Percentiles rank a stretch among this genome's conserved stretches.
phyloP scores from a whole-genome alignment of 176 grass and related monocot species.

The Cenchrus americanus region DNA sequence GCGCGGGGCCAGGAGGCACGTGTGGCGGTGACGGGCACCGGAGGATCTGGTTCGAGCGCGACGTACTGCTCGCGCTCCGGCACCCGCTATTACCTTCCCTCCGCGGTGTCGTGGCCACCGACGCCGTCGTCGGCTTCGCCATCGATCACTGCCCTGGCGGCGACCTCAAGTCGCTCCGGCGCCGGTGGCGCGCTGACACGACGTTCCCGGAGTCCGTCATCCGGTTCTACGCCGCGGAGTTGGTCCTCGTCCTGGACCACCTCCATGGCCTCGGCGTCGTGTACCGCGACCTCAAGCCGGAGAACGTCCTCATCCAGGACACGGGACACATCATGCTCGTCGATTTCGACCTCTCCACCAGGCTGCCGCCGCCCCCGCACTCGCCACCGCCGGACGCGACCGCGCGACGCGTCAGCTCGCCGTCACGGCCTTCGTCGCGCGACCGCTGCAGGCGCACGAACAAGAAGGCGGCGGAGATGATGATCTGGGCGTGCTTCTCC shows the following conservation, averaged over 20 bases:
- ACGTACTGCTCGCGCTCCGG: slow-evolving; percentile 54
- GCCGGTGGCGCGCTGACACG: slow-evolving; percentile 44
- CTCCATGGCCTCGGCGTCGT: slow-evolving; percentile 75
- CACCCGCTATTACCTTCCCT: slow-evolving; percentile 77
- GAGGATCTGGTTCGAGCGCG: slow-evolving; percentile 82
- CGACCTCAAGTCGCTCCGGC: slow-evolving; percentile 66
- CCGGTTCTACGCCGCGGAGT: slow-evolving; percentile 81
- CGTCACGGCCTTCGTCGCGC: not conserved
- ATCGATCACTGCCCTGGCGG: slow-evolving; percentile 72
- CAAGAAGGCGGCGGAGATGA: slow-evolving; percentile 23
- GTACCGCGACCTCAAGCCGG: slow-evolving; percentile 76
- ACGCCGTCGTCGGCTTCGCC: slow-evolving; percentile 70
- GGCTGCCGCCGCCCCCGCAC: slow-evolving; percentile 8
- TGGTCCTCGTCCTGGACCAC: slow-evolving; percentile 77
- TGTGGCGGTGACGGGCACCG: slow-evolving; percentile 45
- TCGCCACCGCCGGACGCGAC: not conserved
- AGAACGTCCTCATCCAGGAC: slow-evolving; percentile 76
- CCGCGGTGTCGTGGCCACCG: slow-evolving; percentile 70
- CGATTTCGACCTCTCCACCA: slow-evolving; percentile 88
- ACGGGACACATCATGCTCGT: slow-evolving; percentile 80
- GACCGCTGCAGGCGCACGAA: not conserved
- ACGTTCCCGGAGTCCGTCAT: slow-evolving; percentile 72
- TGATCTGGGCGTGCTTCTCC: slow-evolving; percentile 38
- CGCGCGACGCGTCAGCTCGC: not conserved
- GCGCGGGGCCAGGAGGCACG: not conserved